These are phyloP conservation scores for Byssochlamys sp. DNA, from an alignment of 2,329 filamentous ascomycete species.

Conservation along the genomic window DNA sequence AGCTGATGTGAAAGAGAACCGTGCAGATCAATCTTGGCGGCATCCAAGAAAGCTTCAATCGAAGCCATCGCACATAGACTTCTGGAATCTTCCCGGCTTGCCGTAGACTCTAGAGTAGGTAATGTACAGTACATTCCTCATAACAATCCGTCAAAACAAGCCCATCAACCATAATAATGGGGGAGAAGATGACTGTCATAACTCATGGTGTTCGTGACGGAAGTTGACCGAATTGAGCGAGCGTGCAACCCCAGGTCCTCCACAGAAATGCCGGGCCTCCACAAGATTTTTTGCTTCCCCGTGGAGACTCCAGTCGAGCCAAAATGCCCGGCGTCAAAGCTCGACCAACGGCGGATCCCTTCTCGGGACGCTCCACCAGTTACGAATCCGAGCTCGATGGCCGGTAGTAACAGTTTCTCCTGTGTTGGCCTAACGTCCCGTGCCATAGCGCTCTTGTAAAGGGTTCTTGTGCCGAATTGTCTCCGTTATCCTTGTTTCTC, in stretches of 20 bases:
- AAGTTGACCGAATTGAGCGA: background rate
- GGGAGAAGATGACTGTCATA: background rate
- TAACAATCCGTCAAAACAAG: background rate
- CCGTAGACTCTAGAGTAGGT: conserved; percentile 1
- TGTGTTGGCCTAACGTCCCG: background rate
- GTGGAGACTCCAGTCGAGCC: conserved; percentile 7
- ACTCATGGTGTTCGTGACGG: background rate
- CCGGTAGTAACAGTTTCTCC: background rate
- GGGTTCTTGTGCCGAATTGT: background rate
- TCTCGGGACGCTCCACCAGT: background rate
- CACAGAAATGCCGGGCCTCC: conserved; percentile 3
- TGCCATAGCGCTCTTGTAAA: background rate
- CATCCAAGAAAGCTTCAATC: background rate
- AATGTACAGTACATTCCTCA: background rate
- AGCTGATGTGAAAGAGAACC: background rate
- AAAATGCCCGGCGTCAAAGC: background rate
- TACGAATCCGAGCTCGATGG: background rate
- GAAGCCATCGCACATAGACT: conserved; percentile 2
- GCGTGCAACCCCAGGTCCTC: conserved; percentile 1
- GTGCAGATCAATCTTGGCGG: background rate
- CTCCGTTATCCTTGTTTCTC: background rate
- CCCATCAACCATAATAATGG: background rate
- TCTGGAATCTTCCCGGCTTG: conserved; percentile 13
- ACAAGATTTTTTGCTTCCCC: conserved; percentile 8
- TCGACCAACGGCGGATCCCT: background rate